Percentiles rank a stretch among this genome's conserved stretches.
Conservation (phyloP, 1,139 yeast species). For the Hemisphaericaspora xylanilytica region DNA sequence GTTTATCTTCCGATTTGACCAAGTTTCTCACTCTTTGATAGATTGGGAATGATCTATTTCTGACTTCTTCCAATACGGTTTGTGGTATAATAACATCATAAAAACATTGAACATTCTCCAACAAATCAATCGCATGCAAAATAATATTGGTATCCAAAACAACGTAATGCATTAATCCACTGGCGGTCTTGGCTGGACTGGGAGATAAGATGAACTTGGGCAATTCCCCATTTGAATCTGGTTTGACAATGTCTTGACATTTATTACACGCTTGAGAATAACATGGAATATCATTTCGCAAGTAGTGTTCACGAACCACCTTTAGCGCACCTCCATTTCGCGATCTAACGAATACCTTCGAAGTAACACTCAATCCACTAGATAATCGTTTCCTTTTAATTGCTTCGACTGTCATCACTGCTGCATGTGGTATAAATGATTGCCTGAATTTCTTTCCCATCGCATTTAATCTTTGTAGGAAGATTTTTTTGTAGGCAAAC, state of each 20-base stretch:
- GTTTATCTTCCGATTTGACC: constrained; percentile 73
- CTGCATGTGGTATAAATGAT: not conserved
- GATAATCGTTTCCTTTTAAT: constrained; percentile 45
- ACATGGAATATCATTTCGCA: constrained; percentile 91
- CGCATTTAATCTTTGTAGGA: not conserved
- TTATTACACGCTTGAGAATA: constrained; percentile 65
- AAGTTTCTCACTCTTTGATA: constrained; percentile 80
- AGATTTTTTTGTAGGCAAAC: not conserved
- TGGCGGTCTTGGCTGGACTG: constrained; percentile 42
- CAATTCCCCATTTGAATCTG: constrained; percentile 54
- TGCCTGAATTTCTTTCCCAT: not conserved
- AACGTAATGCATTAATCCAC: constrained; percentile 59
- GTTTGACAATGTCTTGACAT: constrained; percentile 57
- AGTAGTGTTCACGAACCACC: constrained; percentile 89
- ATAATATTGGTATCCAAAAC: constrained; percentile 88
- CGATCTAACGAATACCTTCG: constrained; percentile 89
- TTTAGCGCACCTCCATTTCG: constrained; percentile 88
- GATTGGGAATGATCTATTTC: constrained; percentile 82
- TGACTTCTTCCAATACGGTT: constrained; percentile 89
- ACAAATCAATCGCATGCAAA: constrained; percentile 81
- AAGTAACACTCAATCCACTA: constrained; percentile 69
- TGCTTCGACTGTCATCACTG: constrained; percentile 6
- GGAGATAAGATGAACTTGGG: constrained; percentile 52
- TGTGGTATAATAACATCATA: constrained; percentile 92
- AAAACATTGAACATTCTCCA: constrained; percentile 76